A percentile compares a stretch with the other conserved stretches of the same genome.
phyloP scores from a whole-genome alignment of 2,329 filamentous ascomycete species.

The Hypoxylon sp. region DNA sequence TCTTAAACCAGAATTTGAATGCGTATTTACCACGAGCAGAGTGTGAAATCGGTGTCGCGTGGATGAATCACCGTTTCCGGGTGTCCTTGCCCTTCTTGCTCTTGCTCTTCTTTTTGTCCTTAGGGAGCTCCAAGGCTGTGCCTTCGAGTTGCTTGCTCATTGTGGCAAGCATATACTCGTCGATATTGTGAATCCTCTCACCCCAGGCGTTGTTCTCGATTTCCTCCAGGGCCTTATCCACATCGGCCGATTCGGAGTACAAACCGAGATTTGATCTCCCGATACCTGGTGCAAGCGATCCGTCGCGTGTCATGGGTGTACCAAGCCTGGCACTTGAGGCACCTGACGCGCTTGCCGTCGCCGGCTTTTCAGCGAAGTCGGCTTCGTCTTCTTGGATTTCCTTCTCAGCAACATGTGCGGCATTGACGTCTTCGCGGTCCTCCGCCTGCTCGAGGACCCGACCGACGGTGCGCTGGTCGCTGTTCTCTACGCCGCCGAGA shows the following conservation, averaged over 20 bases:
- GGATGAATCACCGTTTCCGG: conserved; percentile 61
- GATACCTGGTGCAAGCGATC: conserved; percentile 53
- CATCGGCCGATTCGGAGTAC: conserved; percentile 57
- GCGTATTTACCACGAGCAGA: background rate
- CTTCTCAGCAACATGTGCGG: conserved; percentile 88
- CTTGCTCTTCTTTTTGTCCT: conserved; percentile 75
- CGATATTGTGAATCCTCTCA: conserved; percentile 72
- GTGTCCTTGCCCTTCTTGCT: conserved; percentile 71
- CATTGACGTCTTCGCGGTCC: conserved; percentile 90
- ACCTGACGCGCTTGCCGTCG: conserved; percentile 61
- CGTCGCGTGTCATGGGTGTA: conserved; percentile 61
- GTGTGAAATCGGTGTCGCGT: conserved; percentile 6
- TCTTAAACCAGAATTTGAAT: background rate
- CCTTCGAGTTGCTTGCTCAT: conserved; percentile 75
- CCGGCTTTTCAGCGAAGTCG: conserved; percentile 81
- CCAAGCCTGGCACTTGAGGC: conserved; percentile 66
- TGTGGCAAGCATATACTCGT: conserved; percentile 80
- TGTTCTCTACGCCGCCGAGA: conserved; percentile 75
- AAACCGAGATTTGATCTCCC: conserved; percentile 58
- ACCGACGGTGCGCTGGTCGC: conserved; percentile 73
- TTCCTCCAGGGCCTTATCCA: conserved; percentile 55
- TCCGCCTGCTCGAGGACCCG: conserved; percentile 90
- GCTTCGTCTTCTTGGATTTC: conserved; percentile 89
- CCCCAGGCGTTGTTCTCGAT: conserved; percentile 73
- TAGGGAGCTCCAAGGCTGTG: conserved; percentile 73